Conservation (phyloP, 176 grass and related monocot genomes). For the Zoysia japonica region DNA sequence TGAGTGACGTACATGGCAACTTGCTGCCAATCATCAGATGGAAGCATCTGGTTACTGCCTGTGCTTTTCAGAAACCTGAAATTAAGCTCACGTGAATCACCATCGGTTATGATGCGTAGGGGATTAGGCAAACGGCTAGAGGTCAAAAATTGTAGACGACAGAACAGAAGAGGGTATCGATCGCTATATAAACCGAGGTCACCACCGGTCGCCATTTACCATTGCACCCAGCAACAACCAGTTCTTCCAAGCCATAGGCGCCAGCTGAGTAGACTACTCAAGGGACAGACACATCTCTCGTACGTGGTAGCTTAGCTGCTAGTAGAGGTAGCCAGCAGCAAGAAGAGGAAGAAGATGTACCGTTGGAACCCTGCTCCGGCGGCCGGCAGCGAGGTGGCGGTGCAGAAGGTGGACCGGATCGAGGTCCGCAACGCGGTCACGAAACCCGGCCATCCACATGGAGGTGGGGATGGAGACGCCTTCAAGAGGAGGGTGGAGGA, state of each 20-base stretch:
- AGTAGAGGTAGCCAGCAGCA: neutral
- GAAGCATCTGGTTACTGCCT: neutral
- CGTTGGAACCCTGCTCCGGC: conserved; percentile 17
- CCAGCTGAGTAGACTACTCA: neutral
- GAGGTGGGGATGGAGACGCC: neutral
- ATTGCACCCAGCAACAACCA: neutral
- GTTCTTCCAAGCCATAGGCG: no score
- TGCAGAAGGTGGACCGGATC: conserved; percentile 37
- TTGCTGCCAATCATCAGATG: neutral
- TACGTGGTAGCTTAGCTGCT: neutral
- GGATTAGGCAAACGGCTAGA: neutral
- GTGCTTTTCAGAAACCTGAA: neutral
- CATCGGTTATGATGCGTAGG: neutral
- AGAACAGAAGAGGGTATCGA: neutral
- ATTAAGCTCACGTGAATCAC: neutral
- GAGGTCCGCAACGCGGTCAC: conserved; percentile 1
- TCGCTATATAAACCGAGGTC: neutral
- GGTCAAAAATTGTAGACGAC: neutral
- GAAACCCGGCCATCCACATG: neutral
- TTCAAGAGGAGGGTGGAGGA: conserved; percentile 32
- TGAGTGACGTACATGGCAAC: neutral
- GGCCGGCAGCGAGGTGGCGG: neutral
- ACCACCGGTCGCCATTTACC: neutral
- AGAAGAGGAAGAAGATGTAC: conserved; percentile 9
- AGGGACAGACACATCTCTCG: neutral